Base-by-base conservation (phyloP, 108 stramenopile species). In the Pseudonitzschia pungens region DNA sequence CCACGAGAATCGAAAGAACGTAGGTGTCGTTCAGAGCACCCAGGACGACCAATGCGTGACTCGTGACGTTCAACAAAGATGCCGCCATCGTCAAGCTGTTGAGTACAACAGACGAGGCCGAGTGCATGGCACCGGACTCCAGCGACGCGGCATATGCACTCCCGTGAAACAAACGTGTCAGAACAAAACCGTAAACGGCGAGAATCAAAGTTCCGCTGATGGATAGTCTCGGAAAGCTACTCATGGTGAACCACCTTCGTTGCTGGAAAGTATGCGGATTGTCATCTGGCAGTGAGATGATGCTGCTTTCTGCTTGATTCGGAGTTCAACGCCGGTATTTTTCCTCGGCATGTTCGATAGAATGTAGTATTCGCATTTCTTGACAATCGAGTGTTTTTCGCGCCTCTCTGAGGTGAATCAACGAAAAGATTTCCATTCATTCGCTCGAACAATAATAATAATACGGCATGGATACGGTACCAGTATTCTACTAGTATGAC, bases 21-120 rank as follows among this genome's bases (percentile, higher is more conserved):
- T 53, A 69, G 6, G 68, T 69, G 28, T 69, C 51, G 50, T 69
- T 53, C 21, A 69, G 32, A 18, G 68, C 68, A 69, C 68, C 68
- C 9, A 69, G 48, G 1, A 52, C 51, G 42, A 69, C 48, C 21
- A 48, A 44, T 28, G 42, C 24, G 28, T 69, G 68, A 31, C 52
- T 53, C 20, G 0, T 0, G 27, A 67, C 66, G 21, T 67, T 67
- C 43, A 67, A 44, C 2, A 45, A 1, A 22, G 66, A 45, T 28
- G 68, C 18, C 8, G 68, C 48, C 0, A 22, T n/a, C 26, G 51
- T 29, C 7, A 31, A 67, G 16, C 36, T 44, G 9, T 48, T 48
- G 9, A 67, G 42, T n/a, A 45, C 2, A 9, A 67, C 31, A 31
- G 57, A 58, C n/a, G 57, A 58, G 27, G n/a, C 14, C 29, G 26